A percentile compares a stretch with the other conserved stretches of the same genome.
Conservation (phyloP, 352 stramenopile genomes). For the Pythium sp. region DNA sequence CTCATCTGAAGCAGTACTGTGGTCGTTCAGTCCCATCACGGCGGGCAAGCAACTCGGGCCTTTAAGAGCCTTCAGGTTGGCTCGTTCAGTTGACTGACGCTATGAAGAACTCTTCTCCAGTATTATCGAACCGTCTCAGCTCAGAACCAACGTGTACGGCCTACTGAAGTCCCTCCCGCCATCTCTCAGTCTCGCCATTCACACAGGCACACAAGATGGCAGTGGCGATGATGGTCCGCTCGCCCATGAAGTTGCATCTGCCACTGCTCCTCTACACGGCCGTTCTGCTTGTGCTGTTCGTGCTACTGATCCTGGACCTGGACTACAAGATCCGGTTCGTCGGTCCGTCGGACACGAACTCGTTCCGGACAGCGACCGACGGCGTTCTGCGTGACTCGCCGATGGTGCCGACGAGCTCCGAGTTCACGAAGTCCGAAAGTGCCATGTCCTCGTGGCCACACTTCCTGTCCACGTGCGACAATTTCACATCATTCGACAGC, state of each 20-base stretch:
- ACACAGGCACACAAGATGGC: background rate
- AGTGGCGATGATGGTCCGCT: background rate
- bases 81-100: background rate
- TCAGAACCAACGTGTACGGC: background rate
- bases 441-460: constrained; percentile 18
- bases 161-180: background rate
- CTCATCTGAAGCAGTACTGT: too few relatives aligned
- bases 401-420: background rate
- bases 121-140: background rate
- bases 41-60: too few relatives aligned
- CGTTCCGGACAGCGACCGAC: constrained; percentile 12
- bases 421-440: background rate
- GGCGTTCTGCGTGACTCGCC: constrained; percentile 6
- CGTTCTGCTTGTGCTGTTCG: constrained; percentile 4
- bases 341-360: constrained; percentile 4
- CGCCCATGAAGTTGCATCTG: constrained; percentile 7
- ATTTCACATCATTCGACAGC: constrained; percentile 19
- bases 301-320: constrained; percentile 11
- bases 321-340: constrained; percentile 13
- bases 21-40: background rate
- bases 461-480: constrained; percentile 20
- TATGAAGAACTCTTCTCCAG: background rate
- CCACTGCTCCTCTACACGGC: constrained; percentile 3
- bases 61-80: background rate
- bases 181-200: background rate